These are phyloP conservation scores for Hanseniaspora lachancei DNA, from an alignment of 805 yeast species.

Conservation along the genomic window DNA sequence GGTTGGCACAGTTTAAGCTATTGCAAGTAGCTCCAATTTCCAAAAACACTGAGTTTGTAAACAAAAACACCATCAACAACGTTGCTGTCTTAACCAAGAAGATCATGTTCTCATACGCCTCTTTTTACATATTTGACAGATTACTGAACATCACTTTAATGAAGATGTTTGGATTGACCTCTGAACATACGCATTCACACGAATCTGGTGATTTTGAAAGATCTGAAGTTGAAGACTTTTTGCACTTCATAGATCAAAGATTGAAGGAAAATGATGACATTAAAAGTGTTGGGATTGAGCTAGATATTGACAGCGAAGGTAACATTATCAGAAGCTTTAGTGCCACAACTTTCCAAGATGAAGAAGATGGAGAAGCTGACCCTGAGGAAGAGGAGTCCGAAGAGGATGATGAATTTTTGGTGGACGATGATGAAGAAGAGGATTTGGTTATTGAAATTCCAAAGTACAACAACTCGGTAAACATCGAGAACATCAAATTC, in stretches of 20 bases:
- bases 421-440: background rate
- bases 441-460: conserved; percentile 1
- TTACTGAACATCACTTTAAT: background rate
- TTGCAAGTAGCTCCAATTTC: background rate
- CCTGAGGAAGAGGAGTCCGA: background rate
- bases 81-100: conserved; percentile 2
- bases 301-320: conserved; percentile 8
- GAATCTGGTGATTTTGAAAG: background rate
- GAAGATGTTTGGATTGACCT: background rate
- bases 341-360: conserved; percentile 1
- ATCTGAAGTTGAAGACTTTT: background rate
- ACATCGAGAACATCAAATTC: conserved; percentile 3
- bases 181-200: conserved; percentile 7
- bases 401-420: background rate
- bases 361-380: background rate
- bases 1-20: background rate
- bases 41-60: background rate
- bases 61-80: background rate
- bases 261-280: background rate
- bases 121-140: conserved; percentile 6
- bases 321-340: conserved; percentile 4
- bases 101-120: conserved; percentile 7
- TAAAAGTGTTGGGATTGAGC: conserved; percentile 2
- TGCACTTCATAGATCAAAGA: background rate
- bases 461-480: background rate